Base-by-base conservation (phyloP, 768 basidiomycete genomes). In the Mycena maculata region DNA sequence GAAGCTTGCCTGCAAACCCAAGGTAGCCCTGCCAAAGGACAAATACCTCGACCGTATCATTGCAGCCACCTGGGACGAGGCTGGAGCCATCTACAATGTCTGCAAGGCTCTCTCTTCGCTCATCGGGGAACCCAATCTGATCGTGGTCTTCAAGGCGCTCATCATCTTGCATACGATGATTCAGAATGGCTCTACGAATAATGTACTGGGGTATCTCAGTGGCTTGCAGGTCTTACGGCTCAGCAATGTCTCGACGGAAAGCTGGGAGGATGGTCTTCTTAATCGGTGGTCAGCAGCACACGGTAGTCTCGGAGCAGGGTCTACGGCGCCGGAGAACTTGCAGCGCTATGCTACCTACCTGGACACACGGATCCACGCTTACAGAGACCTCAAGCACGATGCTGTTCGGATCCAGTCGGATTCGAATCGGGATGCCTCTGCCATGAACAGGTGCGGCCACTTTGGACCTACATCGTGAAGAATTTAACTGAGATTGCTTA, bases 21-120 rank as follows among this genome's bases (percentile, higher is more conserved):
- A 99, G 83, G 89, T 93, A 49, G 94, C 95, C 2, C 90, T 94
- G 3, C 98, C 98, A 68, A 99, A 99, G 82, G 81, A 94, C 70
- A 99, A 99, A 95, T 99, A 99, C 82, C 86, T 99, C 67, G 96
- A 99, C 83, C 90, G 94, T 25, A 95, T 99, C 78, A 92, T 99
- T 71, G 92, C 95, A 59, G 95, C 95, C 31, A 98, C 97, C n/a
- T 98, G 94, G 89, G 91, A 92, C 20, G 93, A 97, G 64, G 97
- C 98, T 73, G 96, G 96, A 28, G 89, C 95, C 45, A 86, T 99
- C 10, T 90, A 92, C 72, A 96, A 99, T 78, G 94, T 99, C 70
- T 94, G 94, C 83, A 93, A 91, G 76, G 92, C 96, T 13, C 85
- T 99, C 41, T 84, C 91, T 3, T 89, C 92, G n/a, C n/a, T n/a